Percentiles rank a stretch among this genome's conserved stretches.
These are phyloP conservation scores for Verticillium klebahnii DNA, from an alignment of 2,329 filamentous ascomycete genomes.

Conservation along the genomic window DNA sequence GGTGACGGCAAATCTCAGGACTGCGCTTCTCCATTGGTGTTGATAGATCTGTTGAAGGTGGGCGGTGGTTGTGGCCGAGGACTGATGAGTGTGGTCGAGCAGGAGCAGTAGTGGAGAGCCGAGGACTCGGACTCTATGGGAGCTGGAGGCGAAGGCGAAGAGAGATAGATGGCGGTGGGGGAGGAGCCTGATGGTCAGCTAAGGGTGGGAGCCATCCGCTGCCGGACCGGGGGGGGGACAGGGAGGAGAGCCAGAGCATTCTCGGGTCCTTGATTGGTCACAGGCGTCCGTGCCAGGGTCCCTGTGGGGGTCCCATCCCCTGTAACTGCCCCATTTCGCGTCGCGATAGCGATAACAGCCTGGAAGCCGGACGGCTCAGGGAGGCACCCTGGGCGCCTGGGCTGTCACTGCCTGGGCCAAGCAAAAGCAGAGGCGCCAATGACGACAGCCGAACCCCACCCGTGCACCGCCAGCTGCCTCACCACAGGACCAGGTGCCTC, in stretches of 20 bases:
- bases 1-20: neutral
- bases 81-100: no score
- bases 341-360: neutral
- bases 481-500: neutral
- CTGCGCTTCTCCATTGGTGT: neutral
- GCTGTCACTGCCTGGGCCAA: neutral
- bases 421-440: neutral
- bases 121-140: neutral
- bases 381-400: neutral
- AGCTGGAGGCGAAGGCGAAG: neutral
- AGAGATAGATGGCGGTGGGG: neutral
- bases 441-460: neutral
- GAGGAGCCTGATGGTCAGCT: neutral
- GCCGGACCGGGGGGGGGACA: neutral
- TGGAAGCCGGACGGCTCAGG: neutral
- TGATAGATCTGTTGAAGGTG: neutral
- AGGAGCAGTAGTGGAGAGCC: neutral
- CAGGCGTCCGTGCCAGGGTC: neutral
- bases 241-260: neutral
- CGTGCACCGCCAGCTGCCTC: neutral
- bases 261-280: neutral
- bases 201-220: neutral
- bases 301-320: neutral
- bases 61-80: neutral
- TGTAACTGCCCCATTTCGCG: neutral